Percentiles rank a stretch among this genome's conserved stretches.
These are phyloP conservation scores for Mediolabrus comicus DNA, from an alignment of 108 stramenopile species.

Conservation along the genomic window DNA sequence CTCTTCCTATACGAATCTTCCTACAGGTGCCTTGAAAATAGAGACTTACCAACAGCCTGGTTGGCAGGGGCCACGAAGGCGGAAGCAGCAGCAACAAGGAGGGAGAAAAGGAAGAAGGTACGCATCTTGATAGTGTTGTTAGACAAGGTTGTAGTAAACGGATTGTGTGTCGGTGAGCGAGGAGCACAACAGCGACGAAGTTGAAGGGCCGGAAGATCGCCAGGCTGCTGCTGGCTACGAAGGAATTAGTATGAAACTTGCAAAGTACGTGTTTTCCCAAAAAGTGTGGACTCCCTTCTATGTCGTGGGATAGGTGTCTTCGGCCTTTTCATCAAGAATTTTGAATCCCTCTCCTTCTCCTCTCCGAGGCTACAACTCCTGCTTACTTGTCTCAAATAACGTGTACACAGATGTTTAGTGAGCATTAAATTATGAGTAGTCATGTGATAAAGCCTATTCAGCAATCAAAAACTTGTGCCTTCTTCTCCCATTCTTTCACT, in stretches of 20 bases:
- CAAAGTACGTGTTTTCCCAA: not conserved
- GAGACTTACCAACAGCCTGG: constrained; percentile 62
- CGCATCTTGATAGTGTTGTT: constrained; percentile 37
- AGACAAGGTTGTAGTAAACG: constrained; percentile 9
- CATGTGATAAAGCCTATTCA: not conserved
- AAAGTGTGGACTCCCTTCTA: not conserved
- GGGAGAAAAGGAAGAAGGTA: constrained; percentile 69
- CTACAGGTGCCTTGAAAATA: not conserved
- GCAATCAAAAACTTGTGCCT: constrained; percentile 1
- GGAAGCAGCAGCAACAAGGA: constrained; percentile 74
- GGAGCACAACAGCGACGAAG: not conserved
- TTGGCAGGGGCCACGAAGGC: constrained; percentile 82
- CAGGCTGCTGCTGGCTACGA: too few species aligned
- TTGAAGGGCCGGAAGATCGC: constrained; percentile 1
- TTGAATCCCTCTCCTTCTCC: not conserved
- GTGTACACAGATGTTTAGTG: too few species aligned
- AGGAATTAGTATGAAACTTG: too few species aligned
- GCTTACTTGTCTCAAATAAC: too few species aligned
- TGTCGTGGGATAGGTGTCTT: too few species aligned
- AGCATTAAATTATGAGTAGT: too few species aligned
- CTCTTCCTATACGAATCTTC: not conserved
- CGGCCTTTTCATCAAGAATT: too few species aligned
- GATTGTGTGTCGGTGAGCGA: not conserved
- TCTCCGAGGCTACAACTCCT: too few species aligned
- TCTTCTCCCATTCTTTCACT: constrained; percentile 28